These are phyloP conservation scores for Aspergillus chevalieri DNA, from an alignment of 2,329 filamentous ascomycete genomes.

Conservation along the genomic window DNA sequence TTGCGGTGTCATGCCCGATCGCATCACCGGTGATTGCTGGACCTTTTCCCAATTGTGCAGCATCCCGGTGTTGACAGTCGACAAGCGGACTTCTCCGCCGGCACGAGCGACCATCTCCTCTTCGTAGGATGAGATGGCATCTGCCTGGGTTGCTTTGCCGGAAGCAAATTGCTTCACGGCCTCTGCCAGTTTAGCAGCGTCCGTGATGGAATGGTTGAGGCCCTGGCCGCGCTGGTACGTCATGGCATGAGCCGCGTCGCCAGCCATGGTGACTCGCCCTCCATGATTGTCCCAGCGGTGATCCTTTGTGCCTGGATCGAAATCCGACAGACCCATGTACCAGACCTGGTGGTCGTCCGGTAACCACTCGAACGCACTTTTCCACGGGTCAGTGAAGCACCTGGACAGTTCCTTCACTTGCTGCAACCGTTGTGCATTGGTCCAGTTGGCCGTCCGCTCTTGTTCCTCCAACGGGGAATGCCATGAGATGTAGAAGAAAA, in stretches of 20 bases:
- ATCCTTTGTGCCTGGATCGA: slow-evolving; percentile 7
- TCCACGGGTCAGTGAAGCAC: slow-evolving; percentile 41
- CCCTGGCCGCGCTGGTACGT: slow-evolving; percentile 56
- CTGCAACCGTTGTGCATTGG: slow-evolving; percentile 8
- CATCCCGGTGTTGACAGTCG: slow-evolving; percentile 41
- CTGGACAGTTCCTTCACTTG: slow-evolving; percentile 37
- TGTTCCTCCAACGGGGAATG: slow-evolving; percentile 36
- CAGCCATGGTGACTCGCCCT: slow-evolving; percentile 44
- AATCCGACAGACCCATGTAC: slow-evolving; percentile 12
- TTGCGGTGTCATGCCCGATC: slow-evolving; percentile 4
- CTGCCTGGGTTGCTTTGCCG: slow-evolving; percentile 5
- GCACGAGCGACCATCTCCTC: slow-evolving; percentile 36
- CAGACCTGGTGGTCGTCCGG: slow-evolving; percentile 14
- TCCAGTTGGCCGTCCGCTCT: slow-evolving; percentile 8
- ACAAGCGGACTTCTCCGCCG: slow-evolving; percentile 40
- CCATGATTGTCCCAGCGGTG: slow-evolving; percentile 16
- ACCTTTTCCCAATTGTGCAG: slow-evolving; percentile 38
- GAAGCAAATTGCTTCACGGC: slow-evolving; percentile 8
- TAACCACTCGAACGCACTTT: slow-evolving; percentile 23
- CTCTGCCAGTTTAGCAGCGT: slow-evolving; percentile 15
- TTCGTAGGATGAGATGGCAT: slow-evolving; percentile 23
- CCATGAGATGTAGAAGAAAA: slow-evolving; percentile 46
- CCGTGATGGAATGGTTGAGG: slow-evolving; percentile 47
- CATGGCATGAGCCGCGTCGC: slow-evolving; percentile 57
- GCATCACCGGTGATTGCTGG: slow-evolving; percentile 12